These are phyloP conservation scores for Kuraishia piskuri DNA, from an alignment of 805 yeast species.

Conservation along the genomic window DNA sequence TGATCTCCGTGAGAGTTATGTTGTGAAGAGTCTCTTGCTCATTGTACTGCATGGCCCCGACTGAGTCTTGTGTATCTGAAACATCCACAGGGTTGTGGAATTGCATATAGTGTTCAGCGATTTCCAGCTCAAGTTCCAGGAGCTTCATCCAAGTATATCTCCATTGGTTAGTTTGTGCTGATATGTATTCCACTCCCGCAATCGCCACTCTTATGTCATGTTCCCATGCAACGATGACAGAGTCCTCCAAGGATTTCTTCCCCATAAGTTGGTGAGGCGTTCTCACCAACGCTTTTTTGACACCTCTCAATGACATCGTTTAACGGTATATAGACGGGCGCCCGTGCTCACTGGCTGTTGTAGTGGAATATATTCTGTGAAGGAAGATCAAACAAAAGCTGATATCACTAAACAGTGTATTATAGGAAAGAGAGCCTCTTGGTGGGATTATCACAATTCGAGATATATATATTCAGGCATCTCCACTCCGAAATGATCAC, in stretches of 20 bases:
- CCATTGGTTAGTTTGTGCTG: conserved; percentile 21
- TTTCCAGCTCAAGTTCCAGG: conserved; percentile 24
- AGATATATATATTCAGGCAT: too few species aligned
- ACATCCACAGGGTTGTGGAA: conserved; percentile 30
- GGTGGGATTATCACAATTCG: too few species aligned
- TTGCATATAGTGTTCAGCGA: conserved; percentile 21
- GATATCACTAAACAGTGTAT: too few species aligned
- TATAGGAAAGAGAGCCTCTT: too few species aligned
- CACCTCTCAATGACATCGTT: conserved; percentile 26
- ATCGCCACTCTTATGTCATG: conserved; percentile 32
- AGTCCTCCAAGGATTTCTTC: conserved; percentile 27
- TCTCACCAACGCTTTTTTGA: conserved; percentile 24
- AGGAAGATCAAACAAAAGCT: too few species aligned
- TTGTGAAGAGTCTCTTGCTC: conserved; percentile 20
- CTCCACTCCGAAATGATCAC: too few species aligned
- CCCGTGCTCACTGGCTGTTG: too few species aligned
- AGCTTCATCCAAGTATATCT: conserved; percentile 16
- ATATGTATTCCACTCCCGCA: conserved; percentile 34
- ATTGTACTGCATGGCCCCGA: conserved; percentile 11
- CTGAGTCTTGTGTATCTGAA: conserved; percentile 11
- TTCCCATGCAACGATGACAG: conserved; percentile 30
- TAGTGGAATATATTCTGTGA: too few species aligned
- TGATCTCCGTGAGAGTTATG: conserved; percentile 20
- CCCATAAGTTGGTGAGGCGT: conserved; percentile 29
- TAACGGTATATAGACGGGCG: neutral